Base-by-base conservation (phyloP, 2,329 filamentous ascomycete species). In the Xylaria hypoxylon region DNA sequence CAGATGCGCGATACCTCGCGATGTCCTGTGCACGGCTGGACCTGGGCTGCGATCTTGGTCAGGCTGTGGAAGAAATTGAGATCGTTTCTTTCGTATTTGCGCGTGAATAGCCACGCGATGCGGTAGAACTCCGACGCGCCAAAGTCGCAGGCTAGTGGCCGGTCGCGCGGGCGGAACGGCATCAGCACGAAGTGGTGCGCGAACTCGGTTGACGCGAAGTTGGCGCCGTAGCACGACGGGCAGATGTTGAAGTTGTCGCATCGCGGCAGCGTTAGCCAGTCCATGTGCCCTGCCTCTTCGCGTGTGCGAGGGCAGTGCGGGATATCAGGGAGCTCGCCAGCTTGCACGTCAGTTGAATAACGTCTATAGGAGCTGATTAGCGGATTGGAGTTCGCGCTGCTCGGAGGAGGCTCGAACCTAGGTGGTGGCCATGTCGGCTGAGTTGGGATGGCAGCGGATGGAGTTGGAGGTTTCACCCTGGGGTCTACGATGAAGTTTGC, bases 211-310 rank as follows among this genome's bases (percentile, higher is more conserved):
- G 86, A 82, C 15, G 84, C 85, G 71, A 95, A 93, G 8, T 93
- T 86, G 5, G 85, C 84, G 2, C 86, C 83, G 77, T 92, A 93
- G 79, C 95, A 98, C 13, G 87, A 87, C 0, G 93, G 92, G 73
- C 95, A 97, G 51, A 97, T 90, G 68, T 92, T 88, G 72, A 97
- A 91, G 66, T 87, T 87, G 13, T 89, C 86, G 67, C 89, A 87
- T 15, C 88, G 87, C 3, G 88, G 87, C 4, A 97, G 83, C 0
- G 90, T 94, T 68, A 94, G 89, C 92, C 94, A 97, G 74, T 96
- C 93, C 68, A 90, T 83, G 67, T 89, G 85, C 1, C 89, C 89
- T 10, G 86, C 81, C 13, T 88, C 85, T 11, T 87, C 86, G 4
- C 84, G 80, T 44, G 85, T 87, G 67, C 92, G 86, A 6, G 90